These are phyloP conservation scores for Cystobasidium slooffiae DNA, from an alignment of 1,284 basidiomycete species.

Conservation along the genomic window DNA sequence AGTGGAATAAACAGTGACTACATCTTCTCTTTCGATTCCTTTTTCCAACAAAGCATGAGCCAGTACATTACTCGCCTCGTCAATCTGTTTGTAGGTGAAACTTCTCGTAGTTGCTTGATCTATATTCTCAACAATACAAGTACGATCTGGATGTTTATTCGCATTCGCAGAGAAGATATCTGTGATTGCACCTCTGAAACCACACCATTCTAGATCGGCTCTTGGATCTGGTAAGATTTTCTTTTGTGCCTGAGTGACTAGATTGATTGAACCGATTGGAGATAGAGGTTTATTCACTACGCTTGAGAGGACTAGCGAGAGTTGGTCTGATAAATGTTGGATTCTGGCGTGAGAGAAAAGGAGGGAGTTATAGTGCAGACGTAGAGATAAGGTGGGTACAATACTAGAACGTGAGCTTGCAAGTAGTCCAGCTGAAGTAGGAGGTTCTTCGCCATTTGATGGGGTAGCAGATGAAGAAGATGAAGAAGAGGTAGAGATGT, in stretches of 20 bases:
- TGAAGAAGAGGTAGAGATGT: conserved; percentile 56
- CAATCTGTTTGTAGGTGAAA: conserved; percentile 81
- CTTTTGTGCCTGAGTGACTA: conserved; percentile 76
- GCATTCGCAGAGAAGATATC: conserved; percentile 89
- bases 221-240: conserved; percentile 79
- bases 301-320: conserved; percentile 75
- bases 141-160: conserved; percentile 70
- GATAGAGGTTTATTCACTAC: conserved; percentile 62
- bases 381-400: conserved; percentile 77
- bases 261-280: conserved; percentile 73
- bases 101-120: conserved; percentile 63
- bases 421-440: conserved; percentile 63
- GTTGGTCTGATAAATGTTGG: conserved; percentile 78
- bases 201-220: conserved; percentile 93
- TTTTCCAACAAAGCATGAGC: conserved; percentile 86
- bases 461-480: conserved; percentile 37
- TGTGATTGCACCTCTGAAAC: conserved; percentile 93
- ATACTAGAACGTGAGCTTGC: conserved; percentile 70
- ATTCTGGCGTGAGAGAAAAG: conserved; percentile 85
- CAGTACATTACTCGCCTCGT: conserved; percentile 83
- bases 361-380: conserved; percentile 90
- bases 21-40: conserved; percentile 89
- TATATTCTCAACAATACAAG: conserved; percentile 78
- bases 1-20: conserved; percentile 99
- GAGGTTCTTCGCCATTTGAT: conserved; percentile 62